These are phyloP conservation scores for Beauveria sp. DNA, from an alignment of 2,329 filamentous ascomycete species.

Conservation along the genomic window DNA sequence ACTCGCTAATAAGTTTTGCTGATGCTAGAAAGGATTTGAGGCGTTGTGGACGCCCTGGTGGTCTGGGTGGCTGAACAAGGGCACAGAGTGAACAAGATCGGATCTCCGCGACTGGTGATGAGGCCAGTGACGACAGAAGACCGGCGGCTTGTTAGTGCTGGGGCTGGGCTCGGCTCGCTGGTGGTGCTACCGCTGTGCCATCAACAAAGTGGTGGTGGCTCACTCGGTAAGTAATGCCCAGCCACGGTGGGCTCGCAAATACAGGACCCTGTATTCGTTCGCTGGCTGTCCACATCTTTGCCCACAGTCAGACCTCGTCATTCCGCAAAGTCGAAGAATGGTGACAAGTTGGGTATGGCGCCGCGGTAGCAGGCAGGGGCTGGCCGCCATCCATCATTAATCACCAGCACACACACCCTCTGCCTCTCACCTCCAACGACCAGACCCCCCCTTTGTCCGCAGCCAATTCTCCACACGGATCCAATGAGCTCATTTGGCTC, in stretches of 20 bases:
- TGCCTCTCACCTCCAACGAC: not conserved
- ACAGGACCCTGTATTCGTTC: not conserved
- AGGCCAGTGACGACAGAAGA: slow-evolving; percentile 7
- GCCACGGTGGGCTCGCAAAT: not conserved
- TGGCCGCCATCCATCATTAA: not conserved
- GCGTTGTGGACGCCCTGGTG: not conserved
- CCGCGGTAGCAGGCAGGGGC: not conserved
- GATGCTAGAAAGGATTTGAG: not conserved
- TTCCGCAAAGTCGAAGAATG: not conserved
- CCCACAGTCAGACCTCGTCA: not conserved
- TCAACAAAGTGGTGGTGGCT: not conserved
- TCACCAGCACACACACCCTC: not conserved
- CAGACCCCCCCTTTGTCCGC: not conserved
- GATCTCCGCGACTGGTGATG: slow-evolving; percentile 9
- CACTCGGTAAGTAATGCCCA: not conserved
- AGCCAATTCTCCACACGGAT: slow-evolving; percentile 4
- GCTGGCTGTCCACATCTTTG: not conserved
- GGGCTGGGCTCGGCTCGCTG: not conserved
- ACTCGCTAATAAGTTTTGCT: not conserved
- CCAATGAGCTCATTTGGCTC: slow-evolving; percentile 6
- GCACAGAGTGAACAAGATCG: not conserved
- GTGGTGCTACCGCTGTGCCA: not conserved
- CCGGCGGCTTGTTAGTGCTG: not conserved
- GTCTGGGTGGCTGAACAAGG: not conserved
- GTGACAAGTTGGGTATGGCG: slow-evolving; percentile 6